Percentiles rank a stretch among this genome's conserved stretches.
Evolutionary conservation across 2,329 filamentous ascomycete species (phyloP).

Genomic region (Thielaviopsis populi): DNA sequence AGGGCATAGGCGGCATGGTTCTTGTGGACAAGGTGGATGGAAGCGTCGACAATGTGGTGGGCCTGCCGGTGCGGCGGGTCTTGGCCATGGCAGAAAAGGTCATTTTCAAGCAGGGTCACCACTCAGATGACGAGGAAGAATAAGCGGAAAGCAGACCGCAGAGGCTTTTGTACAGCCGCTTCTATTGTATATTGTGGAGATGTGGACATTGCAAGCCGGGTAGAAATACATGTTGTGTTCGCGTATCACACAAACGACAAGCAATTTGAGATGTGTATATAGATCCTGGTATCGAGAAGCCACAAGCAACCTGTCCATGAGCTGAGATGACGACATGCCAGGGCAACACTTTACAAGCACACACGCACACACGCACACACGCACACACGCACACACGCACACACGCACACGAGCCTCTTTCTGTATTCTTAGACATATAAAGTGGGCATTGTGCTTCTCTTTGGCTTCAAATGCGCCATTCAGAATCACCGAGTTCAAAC

Average conservation of each 20-base stretch:
- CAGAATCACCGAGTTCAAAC: too few species aligned
- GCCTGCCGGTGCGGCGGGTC: slow-evolving; percentile 64
- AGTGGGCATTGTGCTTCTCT: too few species aligned
- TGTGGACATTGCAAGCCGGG: neutral
- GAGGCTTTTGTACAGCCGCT: neutral
- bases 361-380: too few species aligned
- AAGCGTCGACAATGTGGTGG: slow-evolving; percentile 85
- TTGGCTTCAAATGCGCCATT: too few species aligned
- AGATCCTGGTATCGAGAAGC: too few species aligned
- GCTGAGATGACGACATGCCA: neutral
- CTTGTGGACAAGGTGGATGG: slow-evolving; percentile 83
- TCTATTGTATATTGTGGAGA: neutral
- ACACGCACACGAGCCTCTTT: too few species aligned
- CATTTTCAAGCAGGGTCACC: slow-evolving; percentile 57
- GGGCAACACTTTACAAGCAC: neutral
- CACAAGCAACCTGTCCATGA: neutral
- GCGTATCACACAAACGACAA: too few species aligned
- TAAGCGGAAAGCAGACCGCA: neutral
- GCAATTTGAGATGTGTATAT: too few species aligned
- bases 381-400: too few species aligned
- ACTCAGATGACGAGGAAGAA: slow-evolving; percentile 31
- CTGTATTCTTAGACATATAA: too few species aligned
- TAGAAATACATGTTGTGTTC: neutral
- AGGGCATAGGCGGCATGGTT: slow-evolving; percentile 74
- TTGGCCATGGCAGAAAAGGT: slow-evolving; percentile 77